Evolutionary conservation across 192 early-diverging fungal species (phyloP).

Genomic region (Funneliformis geosporum): DNA sequence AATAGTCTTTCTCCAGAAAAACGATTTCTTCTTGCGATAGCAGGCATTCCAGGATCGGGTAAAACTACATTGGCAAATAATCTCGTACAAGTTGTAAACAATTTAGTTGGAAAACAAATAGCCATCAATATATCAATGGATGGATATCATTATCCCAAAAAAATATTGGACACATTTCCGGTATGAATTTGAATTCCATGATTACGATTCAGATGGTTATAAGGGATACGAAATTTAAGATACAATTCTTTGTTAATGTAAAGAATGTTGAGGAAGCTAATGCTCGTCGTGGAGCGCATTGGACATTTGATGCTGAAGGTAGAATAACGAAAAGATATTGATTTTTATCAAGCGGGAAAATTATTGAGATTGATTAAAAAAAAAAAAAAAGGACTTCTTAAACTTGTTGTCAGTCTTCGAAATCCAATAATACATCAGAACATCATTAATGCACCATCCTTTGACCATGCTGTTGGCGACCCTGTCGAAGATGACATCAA

Average conservation of each 20-base stretch:
- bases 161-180: constrained; percentile 35
- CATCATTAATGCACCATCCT: constrained; percentile 46
- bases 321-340: background rate
- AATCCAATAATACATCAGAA: constrained; percentile 18
- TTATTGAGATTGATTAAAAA: background rate
- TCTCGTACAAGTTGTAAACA: constrained; percentile 32
- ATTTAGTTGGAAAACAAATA: background rate
- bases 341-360: background rate
- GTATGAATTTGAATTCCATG: constrained; percentile 20
- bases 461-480: constrained; percentile 51
- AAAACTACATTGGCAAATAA: constrained; percentile 40
- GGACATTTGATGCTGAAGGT: constrained; percentile 52
- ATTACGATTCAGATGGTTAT: background rate
- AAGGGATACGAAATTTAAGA: background rate
- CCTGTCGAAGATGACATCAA: constrained; percentile 46
- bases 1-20: constrained; percentile 8
- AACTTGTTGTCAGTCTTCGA: constrained; percentile 28
- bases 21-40: constrained; percentile 21
- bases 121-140: constrained; percentile 54
- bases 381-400: constrained; percentile 25
- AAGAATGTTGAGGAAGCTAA: constrained; percentile 49
- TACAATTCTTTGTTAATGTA: background rate
- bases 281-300: constrained; percentile 52
- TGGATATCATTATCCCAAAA: constrained; percentile 54
- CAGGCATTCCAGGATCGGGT: constrained; percentile 41